A percentile compares a stretch with the other conserved stretches of the same genome.
phyloP scores from a whole-genome alignment of 768 basidiomycete species.

The Kwoniella dejecticola region DNA sequence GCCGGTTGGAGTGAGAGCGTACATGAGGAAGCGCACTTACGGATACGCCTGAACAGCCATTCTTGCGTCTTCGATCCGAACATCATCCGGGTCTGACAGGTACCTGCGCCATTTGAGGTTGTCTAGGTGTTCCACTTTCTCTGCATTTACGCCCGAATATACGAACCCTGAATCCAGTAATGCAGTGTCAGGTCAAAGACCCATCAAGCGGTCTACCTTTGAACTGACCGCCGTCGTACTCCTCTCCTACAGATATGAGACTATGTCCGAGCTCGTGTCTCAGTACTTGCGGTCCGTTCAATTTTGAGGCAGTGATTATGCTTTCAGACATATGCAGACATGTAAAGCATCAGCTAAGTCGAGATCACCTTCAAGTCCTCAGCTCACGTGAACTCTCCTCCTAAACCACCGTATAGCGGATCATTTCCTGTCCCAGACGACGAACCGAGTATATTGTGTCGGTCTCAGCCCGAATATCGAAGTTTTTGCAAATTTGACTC shows the following conservation, averaged over 20 bases:
- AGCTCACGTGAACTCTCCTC: constrained; percentile 53
- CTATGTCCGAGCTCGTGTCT: constrained; percentile 53
- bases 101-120: constrained; percentile 43
- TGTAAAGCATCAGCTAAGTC: neutral
- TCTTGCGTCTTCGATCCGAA: constrained; percentile 44
- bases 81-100: constrained; percentile 29
- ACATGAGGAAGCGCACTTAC: constrained; percentile 28
- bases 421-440: constrained; percentile 44
- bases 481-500: neutral
- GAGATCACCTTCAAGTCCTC: neutral
- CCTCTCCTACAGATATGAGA: constrained; percentile 52
- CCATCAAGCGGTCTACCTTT: neutral
- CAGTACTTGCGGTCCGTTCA: constrained; percentile 53
- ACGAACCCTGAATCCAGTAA: constrained; percentile 30
- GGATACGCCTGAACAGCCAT: constrained; percentile 52
- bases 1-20: neutral
- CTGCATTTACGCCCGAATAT: constrained; percentile 49
- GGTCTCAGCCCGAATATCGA: neutral
- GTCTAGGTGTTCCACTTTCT: constrained; percentile 26
- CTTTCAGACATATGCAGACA: constrained; percentile 9
- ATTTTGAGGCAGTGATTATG: constrained; percentile 50
- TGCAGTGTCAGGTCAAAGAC: neutral
- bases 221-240: constrained; percentile 52
- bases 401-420: constrained; percentile 52
- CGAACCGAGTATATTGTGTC: neutral